A percentile compares a stretch with the other conserved stretches of the same genome.
phyloP scores from a whole-genome alignment of 768 basidiomycete genomes.

The Termitomyces sp. region DNA sequence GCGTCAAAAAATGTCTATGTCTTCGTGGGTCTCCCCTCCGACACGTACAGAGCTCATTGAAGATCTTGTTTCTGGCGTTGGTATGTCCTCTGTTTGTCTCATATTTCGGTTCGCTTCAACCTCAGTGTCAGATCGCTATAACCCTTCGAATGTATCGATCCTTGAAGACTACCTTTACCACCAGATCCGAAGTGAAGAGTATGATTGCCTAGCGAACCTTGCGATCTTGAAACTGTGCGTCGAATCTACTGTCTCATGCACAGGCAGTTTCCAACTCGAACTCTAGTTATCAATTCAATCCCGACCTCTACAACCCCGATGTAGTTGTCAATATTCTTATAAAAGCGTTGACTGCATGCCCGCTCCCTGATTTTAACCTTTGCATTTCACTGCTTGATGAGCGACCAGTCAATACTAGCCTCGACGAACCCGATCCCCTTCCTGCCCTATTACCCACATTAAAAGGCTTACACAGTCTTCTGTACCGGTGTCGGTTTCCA shows the following conservation, averaged over 20 bases:
- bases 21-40: constrained; percentile 68
- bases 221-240: constrained; percentile 88
- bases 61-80: constrained; percentile 85
- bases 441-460: constrained; percentile 64
- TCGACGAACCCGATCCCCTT: constrained; percentile 81
- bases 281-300: constrained; percentile 90
- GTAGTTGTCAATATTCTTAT: constrained; percentile 93
- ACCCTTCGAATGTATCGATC: constrained; percentile 88
- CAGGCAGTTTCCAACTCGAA: neutral
- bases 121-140: constrained; percentile 76
- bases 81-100: constrained; percentile 34
- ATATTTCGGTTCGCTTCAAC: constrained; percentile 2
- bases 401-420: constrained; percentile 41
- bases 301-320: constrained; percentile 87
- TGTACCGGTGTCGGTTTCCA: constrained; percentile 83
- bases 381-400: constrained; percentile 91
- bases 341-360: constrained; percentile 80
- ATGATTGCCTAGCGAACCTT: constrained; percentile 92
- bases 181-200: constrained; percentile 86
- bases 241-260: neutral
- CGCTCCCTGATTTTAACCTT: constrained; percentile 91
- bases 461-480: constrained; percentile 58
- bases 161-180: constrained; percentile 96
- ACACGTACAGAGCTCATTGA: constrained; percentile 86
- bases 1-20: constrained; percentile 46